These are phyloP conservation scores for Ceratobasidium sp. DNA, from an alignment of 1,284 basidiomycete species.

Conservation along the genomic window DNA sequence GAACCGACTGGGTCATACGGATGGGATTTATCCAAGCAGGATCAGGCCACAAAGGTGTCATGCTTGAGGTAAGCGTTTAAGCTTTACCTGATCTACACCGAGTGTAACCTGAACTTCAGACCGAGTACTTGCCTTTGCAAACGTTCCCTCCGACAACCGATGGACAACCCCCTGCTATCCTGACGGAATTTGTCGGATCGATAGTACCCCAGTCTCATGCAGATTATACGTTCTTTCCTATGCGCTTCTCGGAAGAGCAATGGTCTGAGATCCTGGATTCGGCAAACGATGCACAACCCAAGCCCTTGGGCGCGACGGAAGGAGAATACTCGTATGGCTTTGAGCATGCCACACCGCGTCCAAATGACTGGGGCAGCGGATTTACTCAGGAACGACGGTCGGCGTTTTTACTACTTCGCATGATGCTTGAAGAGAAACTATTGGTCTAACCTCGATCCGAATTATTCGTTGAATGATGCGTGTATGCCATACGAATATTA, in stretches of 20 bases:
- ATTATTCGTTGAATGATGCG: neutral
- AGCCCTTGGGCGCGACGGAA: neutral
- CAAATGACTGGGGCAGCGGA: constrained; percentile 32
- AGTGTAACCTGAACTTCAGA: neutral
- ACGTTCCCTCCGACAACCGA: constrained; percentile 15
- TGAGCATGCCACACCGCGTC: constrained; percentile 16
- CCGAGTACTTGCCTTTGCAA: constrained; percentile 27
- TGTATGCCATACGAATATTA: constrained; percentile 28
- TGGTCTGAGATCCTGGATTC: constrained; percentile 24
- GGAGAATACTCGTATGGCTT: constrained; percentile 26
- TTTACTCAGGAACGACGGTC: constrained; percentile 34
- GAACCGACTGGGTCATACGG: constrained; percentile 27
- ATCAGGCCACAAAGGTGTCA: constrained; percentile 17
- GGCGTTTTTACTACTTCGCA: constrained; percentile 30
- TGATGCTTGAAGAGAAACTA: constrained; percentile 33
- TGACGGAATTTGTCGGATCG: constrained; percentile 28
- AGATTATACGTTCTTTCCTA: constrained; percentile 7
- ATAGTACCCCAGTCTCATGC: constrained; percentile 35
- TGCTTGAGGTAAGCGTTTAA: constrained; percentile 19
- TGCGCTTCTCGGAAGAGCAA: constrained; percentile 33
- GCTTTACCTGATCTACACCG: neutral
- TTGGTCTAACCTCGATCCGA: neutral
- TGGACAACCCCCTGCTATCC: constrained; percentile 32
- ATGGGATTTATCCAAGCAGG: constrained; percentile 20
- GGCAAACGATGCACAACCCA: neutral